These are phyloP conservation scores for Neurospora sp. DNA, from an alignment of 495 filamentous ascomycete species.

Conservation along the genomic window DNA sequence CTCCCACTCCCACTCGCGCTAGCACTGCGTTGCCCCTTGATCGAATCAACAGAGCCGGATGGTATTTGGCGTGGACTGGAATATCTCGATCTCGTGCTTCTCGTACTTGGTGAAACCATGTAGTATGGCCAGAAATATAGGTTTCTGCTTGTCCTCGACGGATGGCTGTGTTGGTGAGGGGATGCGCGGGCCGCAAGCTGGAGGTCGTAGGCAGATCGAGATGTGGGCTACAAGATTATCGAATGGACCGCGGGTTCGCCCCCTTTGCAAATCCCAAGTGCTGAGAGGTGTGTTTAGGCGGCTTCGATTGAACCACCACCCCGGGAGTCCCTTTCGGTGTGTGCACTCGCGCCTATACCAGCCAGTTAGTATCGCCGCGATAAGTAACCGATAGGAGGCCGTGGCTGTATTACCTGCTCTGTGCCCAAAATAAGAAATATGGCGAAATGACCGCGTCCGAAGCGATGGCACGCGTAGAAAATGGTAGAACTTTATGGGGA, in stretches of 20 bases:
- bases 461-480: slow-evolving; percentile 11
- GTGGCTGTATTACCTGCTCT: slow-evolving; percentile 10
- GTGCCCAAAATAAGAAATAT: slow-evolving; percentile 8
- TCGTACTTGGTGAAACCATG: slow-evolving; percentile 27
- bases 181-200: not conserved
- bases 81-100: slow-evolving; percentile 40
- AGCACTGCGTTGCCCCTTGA: slow-evolving; percentile 8
- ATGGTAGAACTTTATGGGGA: slow-evolving; percentile 1
- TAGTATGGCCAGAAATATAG: not conserved
- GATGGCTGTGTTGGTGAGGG: slow-evolving; percentile 1
- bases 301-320: slow-evolving; percentile 12
- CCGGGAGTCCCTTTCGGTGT: not conserved
- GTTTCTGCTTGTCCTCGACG: not conserved
- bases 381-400: not conserved
- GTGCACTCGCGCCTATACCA: slow-evolving; percentile 19
- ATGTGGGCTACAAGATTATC: not conserved
- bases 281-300: not conserved
- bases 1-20: not conserved
- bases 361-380: slow-evolving; percentile 19
- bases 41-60: slow-evolving; percentile 25
- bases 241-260: slow-evolving; percentile 7
- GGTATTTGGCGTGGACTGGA: slow-evolving; percentile 42
- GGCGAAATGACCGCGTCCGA: slow-evolving; percentile 15
- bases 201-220: not conserved
- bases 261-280: slow-evolving; percentile 11